Evolutionary conservation across 2,329 filamentous ascomycete species (phyloP).

Genomic region (Diaporthe sp.): DNA sequence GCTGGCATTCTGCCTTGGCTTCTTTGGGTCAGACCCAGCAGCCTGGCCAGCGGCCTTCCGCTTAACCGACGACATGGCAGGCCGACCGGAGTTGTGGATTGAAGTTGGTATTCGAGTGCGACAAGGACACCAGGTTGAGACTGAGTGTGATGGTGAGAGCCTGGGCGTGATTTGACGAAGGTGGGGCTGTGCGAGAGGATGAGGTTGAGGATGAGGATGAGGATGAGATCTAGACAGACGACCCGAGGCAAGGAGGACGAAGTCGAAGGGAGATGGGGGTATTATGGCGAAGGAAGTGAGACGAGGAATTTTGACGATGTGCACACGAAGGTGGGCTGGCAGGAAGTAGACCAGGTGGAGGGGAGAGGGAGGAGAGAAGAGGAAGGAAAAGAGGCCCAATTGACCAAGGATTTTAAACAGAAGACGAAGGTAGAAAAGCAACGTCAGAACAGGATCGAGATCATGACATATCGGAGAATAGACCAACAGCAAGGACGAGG

Average conservation of each 20-base stretch:
- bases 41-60: conserved; percentile 76
- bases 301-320: conserved; percentile 37
- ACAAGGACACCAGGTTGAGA: conserved; percentile 1
- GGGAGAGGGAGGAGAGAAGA: conserved; percentile 12
- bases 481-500: conserved; percentile 28
- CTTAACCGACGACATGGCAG: conserved; percentile 65
- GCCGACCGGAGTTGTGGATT: neutral
- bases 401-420: conserved; percentile 33
- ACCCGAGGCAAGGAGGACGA: neutral
- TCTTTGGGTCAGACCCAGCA: conserved; percentile 70
- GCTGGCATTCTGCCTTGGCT: conserved; percentile 79
- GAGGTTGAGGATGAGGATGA: neutral
- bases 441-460: conserved; percentile 37
- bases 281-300: conserved; percentile 32
- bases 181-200: neutral
- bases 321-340: conserved; percentile 20
- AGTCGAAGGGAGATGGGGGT: conserved; percentile 7
- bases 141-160: neutral
- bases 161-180: neutral
- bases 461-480: conserved; percentile 30
- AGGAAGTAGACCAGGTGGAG: neutral
- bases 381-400: conserved; percentile 14
- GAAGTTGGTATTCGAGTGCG: neutral
- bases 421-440: conserved; percentile 22
- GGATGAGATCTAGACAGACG: neutral